Base-by-base conservation (phyloP, 129 eudicot genomes). In the Flaveria trinervia region DNA sequence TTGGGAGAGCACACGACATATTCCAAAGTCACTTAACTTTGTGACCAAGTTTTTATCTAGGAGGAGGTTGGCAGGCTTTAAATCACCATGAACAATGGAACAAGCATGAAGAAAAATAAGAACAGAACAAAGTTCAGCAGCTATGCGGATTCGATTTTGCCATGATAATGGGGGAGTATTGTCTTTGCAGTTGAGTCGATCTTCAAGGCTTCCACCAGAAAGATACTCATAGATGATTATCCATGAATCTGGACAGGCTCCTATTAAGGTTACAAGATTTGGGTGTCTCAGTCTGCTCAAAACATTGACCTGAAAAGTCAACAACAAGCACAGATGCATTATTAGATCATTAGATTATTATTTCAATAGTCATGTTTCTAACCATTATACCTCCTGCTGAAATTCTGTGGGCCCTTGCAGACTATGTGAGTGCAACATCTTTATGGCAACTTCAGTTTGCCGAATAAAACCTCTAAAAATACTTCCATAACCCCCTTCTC, bases 401-500 rank as follows among this genome's bases (percentile, higher is more conserved):
- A 86, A 92, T 67, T 92, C 96, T 8, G 77, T 59, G 9, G 90
- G 89, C 8, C 96, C 98, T 85, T 92, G 96, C 79, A 57, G 41
- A 84, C 89, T 92, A 81, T 88, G 77, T 0, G 93, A 80, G 79
- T 88, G 81, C 60, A 85, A 76, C 84, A 86, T 83, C 83, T 92
- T 92, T 68, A 92, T 80, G 55, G 98, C 98, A 49, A 92, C 98
- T 81, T 86, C 83, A 66, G 94, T 90, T 66, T 83, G 88, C 50
- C 94, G 87, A 81, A 92, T 83, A 48, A 83, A 64, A 41, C 92
- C 92, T 77, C 77, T 83, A 68, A 79, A 92, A 23, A 90, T 90
- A 80, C 84, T 86, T 77, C 96, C 98, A 83, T 87, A 92, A 78
- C 96, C 94, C 48, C 98, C 98, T 88, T 88, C 96, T 20, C 98